Percentiles rank a stretch among this genome's conserved stretches.
Conservation (phyloP, 2,329 filamentous ascomycete genomes). For the Arthroderma sp. region DNA sequence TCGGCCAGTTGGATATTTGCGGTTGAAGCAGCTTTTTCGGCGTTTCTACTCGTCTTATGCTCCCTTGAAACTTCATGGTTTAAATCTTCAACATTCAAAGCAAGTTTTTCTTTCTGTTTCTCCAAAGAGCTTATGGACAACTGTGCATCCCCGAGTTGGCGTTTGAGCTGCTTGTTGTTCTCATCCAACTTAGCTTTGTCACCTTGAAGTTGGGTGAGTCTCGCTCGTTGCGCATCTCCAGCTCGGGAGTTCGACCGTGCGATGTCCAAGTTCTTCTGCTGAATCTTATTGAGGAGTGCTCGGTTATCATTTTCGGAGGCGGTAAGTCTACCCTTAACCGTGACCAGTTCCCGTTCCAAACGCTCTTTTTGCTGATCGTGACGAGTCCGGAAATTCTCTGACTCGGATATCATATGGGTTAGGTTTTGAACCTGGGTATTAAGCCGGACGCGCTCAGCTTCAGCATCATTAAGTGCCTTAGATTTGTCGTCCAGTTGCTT, state of each 20-base stretch:
- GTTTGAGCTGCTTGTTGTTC: constrained; percentile 63
- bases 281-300: constrained; percentile 87
- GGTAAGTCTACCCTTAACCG: constrained; percentile 73
- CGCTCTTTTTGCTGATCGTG: constrained; percentile 92
- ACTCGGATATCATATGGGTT: constrained; percentile 75
- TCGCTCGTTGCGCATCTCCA: constrained; percentile 66
- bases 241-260: constrained; percentile 77
- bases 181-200: constrained; percentile 78
- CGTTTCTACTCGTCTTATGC: constrained; percentile 76
- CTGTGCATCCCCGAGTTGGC: constrained; percentile 76
- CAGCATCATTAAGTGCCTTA: constrained; percentile 62
- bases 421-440: constrained; percentile 71
- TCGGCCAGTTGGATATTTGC: constrained; percentile 75
- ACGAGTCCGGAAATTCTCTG: constrained; percentile 74
- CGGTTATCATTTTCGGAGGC: constrained; percentile 96
- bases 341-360: constrained; percentile 78
- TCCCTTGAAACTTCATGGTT: constrained; percentile 85
- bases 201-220: constrained; percentile 61
- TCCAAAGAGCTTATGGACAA: constrained; percentile 70
- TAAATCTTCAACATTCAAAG: constrained; percentile 76
- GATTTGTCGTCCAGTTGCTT: constrained; percentile 71
- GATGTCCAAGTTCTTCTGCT: constrained; percentile 94
- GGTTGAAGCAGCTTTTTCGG: constrained; percentile 74
- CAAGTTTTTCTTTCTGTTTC: constrained; percentile 87
- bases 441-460: constrained; percentile 63